phyloP scores from a whole-genome alignment of 2,329 filamentous ascomycete genomes.

The Neopestalotiopsis sp. region DNA sequence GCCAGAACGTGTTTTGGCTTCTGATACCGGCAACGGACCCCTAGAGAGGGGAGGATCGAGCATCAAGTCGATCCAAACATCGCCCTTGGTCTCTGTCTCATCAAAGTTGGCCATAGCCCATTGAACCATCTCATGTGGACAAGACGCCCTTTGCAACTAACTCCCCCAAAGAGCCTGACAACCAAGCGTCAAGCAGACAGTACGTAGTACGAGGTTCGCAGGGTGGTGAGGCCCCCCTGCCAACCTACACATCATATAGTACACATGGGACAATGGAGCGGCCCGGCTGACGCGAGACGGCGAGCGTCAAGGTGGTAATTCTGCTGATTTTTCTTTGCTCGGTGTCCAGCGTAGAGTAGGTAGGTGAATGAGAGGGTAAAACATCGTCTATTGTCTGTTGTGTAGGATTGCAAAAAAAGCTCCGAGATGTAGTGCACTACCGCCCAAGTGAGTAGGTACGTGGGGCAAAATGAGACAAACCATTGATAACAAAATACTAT shows the following conservation, averaged over 20 bases:
- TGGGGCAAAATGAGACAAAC: constrained; percentile 2
- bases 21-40: constrained; percentile 16
- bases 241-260: neutral
- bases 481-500: constrained; percentile 1
- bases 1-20: constrained; percentile 18
- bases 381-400: neutral
- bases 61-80: neutral
- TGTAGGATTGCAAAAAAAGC: neutral
- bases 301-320: neutral
- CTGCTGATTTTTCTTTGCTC: neutral
- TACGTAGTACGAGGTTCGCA: neutral
- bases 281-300: neutral
- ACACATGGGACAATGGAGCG: neutral
- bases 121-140: neutral
- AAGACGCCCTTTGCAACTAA: neutral
- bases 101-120: neutral
- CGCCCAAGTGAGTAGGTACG: neutral
- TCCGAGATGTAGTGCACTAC: neutral
- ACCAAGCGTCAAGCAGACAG: neutral
- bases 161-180: neutral
- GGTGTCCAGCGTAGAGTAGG: neutral
- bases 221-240: neutral
- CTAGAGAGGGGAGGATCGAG: neutral
- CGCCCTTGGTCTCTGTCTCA: neutral
- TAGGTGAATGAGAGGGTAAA: neutral